Conservation (phyloP, 179 eudicot species). For the Camellia oleifera region DNA sequence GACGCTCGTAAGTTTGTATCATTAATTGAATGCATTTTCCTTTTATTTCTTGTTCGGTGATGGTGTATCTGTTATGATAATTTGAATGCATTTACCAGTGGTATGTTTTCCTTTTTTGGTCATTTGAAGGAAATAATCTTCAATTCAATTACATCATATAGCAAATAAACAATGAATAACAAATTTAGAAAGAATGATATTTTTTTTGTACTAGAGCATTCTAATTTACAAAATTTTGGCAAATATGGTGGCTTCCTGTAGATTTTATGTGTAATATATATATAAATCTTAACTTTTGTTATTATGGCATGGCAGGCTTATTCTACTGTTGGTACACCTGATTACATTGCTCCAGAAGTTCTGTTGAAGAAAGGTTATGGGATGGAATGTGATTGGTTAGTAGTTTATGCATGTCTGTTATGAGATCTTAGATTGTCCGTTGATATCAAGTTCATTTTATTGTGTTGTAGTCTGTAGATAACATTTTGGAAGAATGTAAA, state of each 20-base stretch:
- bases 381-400: constrained; percentile 98
- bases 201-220: not conserved
- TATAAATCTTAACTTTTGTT: not conserved
- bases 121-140: not conserved
- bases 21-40: not conserved
- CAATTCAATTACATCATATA: not conserved
- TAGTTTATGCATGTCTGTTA: constrained; percentile 15
- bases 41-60: constrained; percentile 5
- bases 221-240: not conserved
- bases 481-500: not conserved
- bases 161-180: not conserved
- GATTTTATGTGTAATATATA: not conserved
- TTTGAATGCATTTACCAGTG: not conserved
- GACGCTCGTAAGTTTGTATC: constrained; percentile 63
- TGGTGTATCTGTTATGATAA: not conserved
- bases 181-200: not conserved
- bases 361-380: constrained; percentile 88
- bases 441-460: not conserved
- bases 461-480: not conserved
- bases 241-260: not conserved
- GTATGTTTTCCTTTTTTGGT: not conserved
- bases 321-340: constrained; percentile 97
- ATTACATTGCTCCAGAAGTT: constrained; percentile 97
- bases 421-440: not conserved
- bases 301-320: constrained; percentile 58